phyloP scores from a whole-genome alignment of 306 rosid species.

The Lablab purpureus region DNA sequence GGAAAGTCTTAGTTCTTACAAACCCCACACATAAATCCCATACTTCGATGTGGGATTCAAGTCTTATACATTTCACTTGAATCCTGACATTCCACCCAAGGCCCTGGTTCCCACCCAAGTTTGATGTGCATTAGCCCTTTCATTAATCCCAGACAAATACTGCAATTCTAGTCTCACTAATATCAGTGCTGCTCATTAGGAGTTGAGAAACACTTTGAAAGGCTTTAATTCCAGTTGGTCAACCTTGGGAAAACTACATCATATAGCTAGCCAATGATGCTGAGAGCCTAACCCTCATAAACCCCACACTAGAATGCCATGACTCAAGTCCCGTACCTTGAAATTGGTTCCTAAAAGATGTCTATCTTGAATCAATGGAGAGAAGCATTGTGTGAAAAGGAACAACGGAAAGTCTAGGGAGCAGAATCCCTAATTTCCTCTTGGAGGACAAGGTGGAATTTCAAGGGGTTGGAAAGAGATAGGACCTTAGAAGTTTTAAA shows the following conservation, averaged over 20 bases:
- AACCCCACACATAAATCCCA: background rate
- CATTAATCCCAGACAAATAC: background rate
- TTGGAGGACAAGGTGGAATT: background rate
- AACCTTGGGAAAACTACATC: background rate
- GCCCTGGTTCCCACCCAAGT: background rate
- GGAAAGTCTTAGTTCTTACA: background rate
- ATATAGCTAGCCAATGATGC: background rate
- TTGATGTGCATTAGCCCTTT: background rate
- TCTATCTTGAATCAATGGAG: background rate
- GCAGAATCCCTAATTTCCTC: background rate
- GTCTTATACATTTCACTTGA: background rate
- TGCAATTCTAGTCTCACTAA: background rate
- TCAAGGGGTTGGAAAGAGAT: background rate
- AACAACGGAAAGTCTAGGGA: background rate
- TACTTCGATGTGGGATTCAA: background rate
- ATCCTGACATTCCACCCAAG: conserved; percentile 10
- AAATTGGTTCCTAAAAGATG: background rate
- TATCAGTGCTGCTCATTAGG: background rate
- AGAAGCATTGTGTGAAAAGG: background rate
- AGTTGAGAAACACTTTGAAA: background rate
- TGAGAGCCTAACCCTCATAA: background rate
- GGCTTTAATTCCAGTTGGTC: background rate
- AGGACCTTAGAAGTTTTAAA: background rate
- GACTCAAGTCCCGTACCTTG: background rate
- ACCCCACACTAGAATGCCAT: background rate